Conservation (phyloP, 1,284 basidiomycete genomes). For the Ganoderma multipileum region DNA sequence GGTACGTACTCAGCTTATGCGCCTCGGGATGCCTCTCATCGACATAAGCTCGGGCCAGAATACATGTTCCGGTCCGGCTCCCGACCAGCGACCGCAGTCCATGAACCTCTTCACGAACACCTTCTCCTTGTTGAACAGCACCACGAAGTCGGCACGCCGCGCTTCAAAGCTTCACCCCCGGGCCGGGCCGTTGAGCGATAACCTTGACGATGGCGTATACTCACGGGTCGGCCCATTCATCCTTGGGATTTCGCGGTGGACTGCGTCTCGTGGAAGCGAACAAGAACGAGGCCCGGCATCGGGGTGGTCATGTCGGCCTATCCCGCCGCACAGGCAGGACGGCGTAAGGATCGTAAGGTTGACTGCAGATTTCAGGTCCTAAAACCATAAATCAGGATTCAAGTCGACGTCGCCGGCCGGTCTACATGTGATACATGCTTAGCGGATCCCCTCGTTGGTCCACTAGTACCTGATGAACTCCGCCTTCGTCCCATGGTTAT, state of each 20-base stretch:
- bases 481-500: no score
- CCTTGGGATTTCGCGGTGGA: neutral
- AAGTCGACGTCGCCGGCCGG: no score
- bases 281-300: neutral
- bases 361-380: neutral
- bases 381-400: no score
- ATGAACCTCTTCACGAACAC: neutral
- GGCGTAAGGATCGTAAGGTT: neutral
- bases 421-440: no score
- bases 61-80: neutral
- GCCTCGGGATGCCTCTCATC: neutral
- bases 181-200: neutral
- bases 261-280: neutral
- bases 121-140: slow-evolving; percentile 1
- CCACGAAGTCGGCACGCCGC: neutral
- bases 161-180: no score
- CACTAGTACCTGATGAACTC: no score
- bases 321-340: neutral
- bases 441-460: no score
- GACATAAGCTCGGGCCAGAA: neutral
- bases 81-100: neutral
- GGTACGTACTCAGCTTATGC: neutral
- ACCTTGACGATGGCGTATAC: neutral
- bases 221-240: neutral
- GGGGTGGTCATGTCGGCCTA: neutral